phyloP scores from a whole-genome alignment of 805 yeast genomes.

The Danielia oregonensis region DNA sequence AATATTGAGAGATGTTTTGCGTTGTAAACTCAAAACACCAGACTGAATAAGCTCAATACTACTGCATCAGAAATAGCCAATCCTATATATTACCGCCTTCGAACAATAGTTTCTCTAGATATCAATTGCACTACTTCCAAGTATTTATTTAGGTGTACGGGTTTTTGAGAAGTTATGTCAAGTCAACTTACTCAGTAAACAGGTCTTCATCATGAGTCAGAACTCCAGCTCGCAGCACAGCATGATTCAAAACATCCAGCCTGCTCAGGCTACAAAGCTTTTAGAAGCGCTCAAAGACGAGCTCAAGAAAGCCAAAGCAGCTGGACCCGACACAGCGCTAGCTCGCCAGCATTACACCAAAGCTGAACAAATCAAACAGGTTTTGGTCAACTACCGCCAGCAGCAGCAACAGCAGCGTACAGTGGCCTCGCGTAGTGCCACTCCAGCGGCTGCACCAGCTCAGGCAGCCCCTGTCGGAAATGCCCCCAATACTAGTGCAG shows the following conservation, averaged over 20 bases:
- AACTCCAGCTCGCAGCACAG: conserved; percentile 11
- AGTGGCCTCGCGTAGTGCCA: conserved; percentile 9
- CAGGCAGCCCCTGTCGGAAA: neutral
- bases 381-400: conserved; percentile 52
- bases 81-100: too few relatives aligned
- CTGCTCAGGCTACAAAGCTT: conserved; percentile 54
- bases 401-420: conserved; percentile 45
- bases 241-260: conserved; percentile 30
- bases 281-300: conserved; percentile 57
- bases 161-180: too few relatives aligned
- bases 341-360: conserved; percentile 61
- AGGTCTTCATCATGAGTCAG: conserved; percentile 12
- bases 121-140: too few relatives aligned
- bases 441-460: neutral
- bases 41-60: too few relatives aligned
- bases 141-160: too few relatives aligned
- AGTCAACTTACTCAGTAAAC: too few relatives aligned
- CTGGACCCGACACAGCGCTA: conserved; percentile 44
- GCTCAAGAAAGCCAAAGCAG: conserved; percentile 55
- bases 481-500: neutral
- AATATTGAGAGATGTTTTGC: conserved; percentile 48
- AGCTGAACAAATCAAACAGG: conserved; percentile 61
- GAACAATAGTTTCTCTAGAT: neutral
- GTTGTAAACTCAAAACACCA: conserved; percentile 1
- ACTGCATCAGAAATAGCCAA: too few relatives aligned